Percentiles rank a stretch among this genome's conserved stretches.
Evolutionary conservation across 768 basidiomycete genomes (phyloP).

Genomic region (Termitomyces sp.): DNA sequence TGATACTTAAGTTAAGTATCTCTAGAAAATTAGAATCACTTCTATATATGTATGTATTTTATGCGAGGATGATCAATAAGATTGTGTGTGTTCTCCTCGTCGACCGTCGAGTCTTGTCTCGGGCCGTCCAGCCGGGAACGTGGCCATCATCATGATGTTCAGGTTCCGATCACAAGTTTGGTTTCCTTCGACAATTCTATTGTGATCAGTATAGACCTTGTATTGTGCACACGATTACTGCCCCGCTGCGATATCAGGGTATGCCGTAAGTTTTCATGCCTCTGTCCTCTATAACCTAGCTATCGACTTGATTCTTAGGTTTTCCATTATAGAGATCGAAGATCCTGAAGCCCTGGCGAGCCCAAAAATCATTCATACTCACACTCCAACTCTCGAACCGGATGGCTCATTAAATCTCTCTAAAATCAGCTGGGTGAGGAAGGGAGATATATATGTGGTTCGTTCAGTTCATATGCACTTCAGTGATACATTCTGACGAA

Average conservation of each 20-base stretch:
- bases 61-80: too few relatives aligned
- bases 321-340: background rate
- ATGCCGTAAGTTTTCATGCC: background rate
- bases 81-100: too few relatives aligned
- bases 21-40: too few relatives aligned
- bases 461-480: background rate
- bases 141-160: too few relatives aligned
- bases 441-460: background rate
- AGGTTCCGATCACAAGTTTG: background rate
- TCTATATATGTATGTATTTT: too few relatives aligned
- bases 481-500: background rate
- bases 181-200: background rate
- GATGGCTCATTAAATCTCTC: background rate
- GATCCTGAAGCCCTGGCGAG: background rate
- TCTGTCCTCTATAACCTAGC: background rate
- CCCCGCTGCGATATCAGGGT: background rate
- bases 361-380: background rate
- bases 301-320: background rate
- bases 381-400: background rate
- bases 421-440: background rate
- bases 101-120: too few relatives aligned
- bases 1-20: too few relatives aligned
- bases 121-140: background rate
- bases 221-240: background rate
- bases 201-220: background rate